Percentiles rank a stretch among this genome's conserved stretches.
Evolutionary conservation across 75 land plant species (phyloP).

Genomic region (Isoetes taiwanensis): DNA sequence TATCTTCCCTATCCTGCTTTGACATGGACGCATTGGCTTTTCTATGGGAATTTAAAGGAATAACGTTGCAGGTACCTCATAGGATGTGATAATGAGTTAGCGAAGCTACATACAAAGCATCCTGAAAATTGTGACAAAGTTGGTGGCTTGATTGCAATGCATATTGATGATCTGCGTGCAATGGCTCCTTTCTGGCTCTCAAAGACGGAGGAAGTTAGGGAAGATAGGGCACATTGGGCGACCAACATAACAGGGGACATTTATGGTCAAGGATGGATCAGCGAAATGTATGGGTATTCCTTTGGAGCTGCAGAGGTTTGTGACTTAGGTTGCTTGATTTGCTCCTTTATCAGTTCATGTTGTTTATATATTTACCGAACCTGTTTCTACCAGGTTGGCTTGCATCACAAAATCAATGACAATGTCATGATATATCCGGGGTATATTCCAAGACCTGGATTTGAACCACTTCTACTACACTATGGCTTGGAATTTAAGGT

Average conservation of each 20-base stretch:
- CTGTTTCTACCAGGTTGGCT: conserved; percentile 59
- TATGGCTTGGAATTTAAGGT: conserved; percentile 83
- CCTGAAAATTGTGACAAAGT: conserved; percentile 97
- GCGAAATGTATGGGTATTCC: conserved; percentile 99
- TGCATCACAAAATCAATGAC: conserved; percentile 74
- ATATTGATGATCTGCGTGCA: conserved; percentile 81
- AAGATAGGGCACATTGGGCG: conserved; percentile 76
- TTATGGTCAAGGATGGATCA: conserved; percentile 83
- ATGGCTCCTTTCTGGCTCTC: conserved; percentile 95
- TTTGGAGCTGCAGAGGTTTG: conserved; percentile 96
- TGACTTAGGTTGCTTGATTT: neutral
- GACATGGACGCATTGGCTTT: neutral
- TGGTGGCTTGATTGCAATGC: conserved; percentile 86
- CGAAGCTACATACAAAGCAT: conserved; percentile 73
- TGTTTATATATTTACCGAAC: neutral
- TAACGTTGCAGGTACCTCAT: conserved; percentile 69
- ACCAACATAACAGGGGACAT: conserved; percentile 91
- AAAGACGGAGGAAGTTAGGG: conserved; percentile 89
- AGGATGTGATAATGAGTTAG: conserved; percentile 88
- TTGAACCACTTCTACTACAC: conserved; percentile 80
- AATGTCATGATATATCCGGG: conserved; percentile 95
- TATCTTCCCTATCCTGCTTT: neutral
- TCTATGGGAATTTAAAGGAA: no score
- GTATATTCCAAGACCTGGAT: conserved; percentile 49
- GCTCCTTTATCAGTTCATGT: neutral